Conservation (phyloP, 768 basidiomycete genomes). For the Heimioporus sp. region DNA sequence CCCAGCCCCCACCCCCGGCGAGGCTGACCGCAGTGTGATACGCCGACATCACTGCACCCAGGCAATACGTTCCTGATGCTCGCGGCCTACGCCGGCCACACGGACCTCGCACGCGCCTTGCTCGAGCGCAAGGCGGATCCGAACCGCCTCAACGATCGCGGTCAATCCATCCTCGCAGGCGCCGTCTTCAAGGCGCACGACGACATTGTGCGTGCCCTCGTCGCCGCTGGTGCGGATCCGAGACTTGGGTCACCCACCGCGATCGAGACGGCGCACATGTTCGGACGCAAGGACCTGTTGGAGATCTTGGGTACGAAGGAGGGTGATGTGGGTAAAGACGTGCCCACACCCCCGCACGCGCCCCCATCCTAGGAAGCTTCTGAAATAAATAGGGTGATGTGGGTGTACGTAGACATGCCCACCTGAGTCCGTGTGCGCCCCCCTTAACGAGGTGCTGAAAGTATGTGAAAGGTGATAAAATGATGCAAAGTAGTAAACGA, state of each 20-base stretch:
- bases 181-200: constrained; percentile 74
- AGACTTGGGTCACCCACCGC: constrained; percentile 65
- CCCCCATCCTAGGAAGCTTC: too few relatives aligned
- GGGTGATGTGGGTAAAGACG: constrained; percentile 41
- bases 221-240: constrained; percentile 57
- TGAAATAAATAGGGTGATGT: too few relatives aligned
- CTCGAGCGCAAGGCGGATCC: constrained; percentile 60
- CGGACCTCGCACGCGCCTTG: constrained; percentile 49
- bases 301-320: constrained; percentile 56
- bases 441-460: too few relatives aligned
- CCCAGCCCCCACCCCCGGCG: neutral
- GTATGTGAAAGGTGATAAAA: too few relatives aligned
- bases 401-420: too few relatives aligned
- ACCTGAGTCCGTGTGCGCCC: too few relatives aligned
- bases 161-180: constrained; percentile 73
- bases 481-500: too few relatives aligned
- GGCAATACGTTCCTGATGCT: constrained; percentile 83
- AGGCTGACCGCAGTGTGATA: too few relatives aligned
- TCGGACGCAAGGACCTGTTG: constrained; percentile 56
- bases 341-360: constrained; percentile 25
- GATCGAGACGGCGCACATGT: constrained; percentile 67
- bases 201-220: constrained; percentile 57
- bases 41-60: constrained; percentile 20
- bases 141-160: constrained; percentile 66
- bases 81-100: constrained; percentile 69